Conservation (phyloP, 1,284 basidiomycete species). For the Crepidotus sp. region DNA sequence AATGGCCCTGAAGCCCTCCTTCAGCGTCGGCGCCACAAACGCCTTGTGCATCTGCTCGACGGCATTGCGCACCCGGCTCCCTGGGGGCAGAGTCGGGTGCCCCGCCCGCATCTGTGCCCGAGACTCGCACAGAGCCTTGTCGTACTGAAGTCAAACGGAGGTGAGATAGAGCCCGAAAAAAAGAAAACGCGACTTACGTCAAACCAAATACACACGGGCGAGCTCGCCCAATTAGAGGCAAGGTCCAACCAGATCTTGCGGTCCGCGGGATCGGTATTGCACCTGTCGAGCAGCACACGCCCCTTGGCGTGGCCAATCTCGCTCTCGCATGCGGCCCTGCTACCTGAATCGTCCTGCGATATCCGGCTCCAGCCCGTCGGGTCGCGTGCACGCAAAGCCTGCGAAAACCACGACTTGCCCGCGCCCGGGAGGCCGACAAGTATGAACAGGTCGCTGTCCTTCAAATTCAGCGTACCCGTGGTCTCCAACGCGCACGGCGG, state of each 20-base stretch:
- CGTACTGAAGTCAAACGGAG: constrained; percentile 24
- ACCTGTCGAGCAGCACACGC: constrained; percentile 44
- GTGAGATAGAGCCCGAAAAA: neutral
- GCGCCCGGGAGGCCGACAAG: constrained; percentile 53
- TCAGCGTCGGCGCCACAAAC: constrained; percentile 35
- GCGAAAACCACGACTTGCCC: constrained; percentile 50
- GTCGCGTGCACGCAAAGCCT: constrained; percentile 37
- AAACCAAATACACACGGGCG: constrained; percentile 47
- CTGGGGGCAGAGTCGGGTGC: constrained; percentile 54
- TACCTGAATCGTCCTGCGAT: constrained; percentile 49
- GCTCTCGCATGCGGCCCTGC: constrained; percentile 40
- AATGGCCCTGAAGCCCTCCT: constrained; percentile 46
- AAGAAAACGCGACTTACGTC: constrained; percentile 24
- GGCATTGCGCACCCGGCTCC: constrained; percentile 44
- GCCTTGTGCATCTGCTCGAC: constrained; percentile 43
- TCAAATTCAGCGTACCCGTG: constrained; percentile 32
- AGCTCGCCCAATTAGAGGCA: constrained; percentile 36
- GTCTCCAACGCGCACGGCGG: constrained; percentile 36
- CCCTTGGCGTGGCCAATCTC: constrained; percentile 34
- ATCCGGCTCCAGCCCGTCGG: constrained; percentile 35
- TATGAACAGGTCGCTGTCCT: constrained; percentile 35
- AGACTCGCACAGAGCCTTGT: constrained; percentile 37
- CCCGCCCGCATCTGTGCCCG: constrained; percentile 45
- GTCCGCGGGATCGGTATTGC: constrained; percentile 41
- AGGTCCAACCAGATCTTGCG: constrained; percentile 42